Evolutionary conservation across 352 stramenopile species (phyloP).

Genomic region (Phytophthora capsici): DNA sequence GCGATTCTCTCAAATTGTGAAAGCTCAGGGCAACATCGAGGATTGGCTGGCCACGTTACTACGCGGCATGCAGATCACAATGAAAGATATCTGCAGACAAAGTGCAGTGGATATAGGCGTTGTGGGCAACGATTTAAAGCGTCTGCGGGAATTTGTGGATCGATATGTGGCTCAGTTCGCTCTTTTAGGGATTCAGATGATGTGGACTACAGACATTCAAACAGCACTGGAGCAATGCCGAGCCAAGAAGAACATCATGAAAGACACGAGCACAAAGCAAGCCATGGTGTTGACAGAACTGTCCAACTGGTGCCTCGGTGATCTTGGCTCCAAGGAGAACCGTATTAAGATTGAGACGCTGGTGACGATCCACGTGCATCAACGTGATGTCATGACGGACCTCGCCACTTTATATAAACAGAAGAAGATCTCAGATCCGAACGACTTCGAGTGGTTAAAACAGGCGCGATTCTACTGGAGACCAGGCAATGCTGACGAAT

Average conservation of each 20-base stretch:
- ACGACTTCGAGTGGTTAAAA: constrained; percentile 99
- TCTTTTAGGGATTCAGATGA: constrained; percentile 96
- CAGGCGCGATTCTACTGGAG: constrained; percentile 99
- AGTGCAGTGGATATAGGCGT: constrained; percentile 93
- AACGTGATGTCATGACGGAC: constrained; percentile 97
- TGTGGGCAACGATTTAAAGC: constrained; percentile 92
- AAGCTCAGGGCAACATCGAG: constrained; percentile 98
- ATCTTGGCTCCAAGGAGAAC: constrained; percentile 96
- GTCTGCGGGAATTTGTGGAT: constrained; percentile 94
- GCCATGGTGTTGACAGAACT: constrained; percentile 94
- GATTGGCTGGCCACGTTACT: constrained; percentile 98
- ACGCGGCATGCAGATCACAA: constrained; percentile 94
- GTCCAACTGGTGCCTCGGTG: constrained; percentile 96
- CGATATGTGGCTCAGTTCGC: constrained; percentile 96
- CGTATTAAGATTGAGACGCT: constrained; percentile 98
- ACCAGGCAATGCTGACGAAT: constrained; percentile 93
- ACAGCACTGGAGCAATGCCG: constrained; percentile 95
- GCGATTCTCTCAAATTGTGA: constrained; percentile 94
- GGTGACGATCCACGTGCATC: constrained; percentile 98
- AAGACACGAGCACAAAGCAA: constrained; percentile 96
- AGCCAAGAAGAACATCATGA: constrained; percentile 97
- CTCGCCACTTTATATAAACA: constrained; percentile 93
- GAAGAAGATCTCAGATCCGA: constrained; percentile 97
- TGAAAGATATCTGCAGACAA: constrained; percentile 97
- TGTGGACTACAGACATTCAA: constrained; percentile 97